These are phyloP conservation scores for Pseudocercospora fijiensis DNA, from an alignment of 2,329 filamentous ascomycete species.

Conservation along the genomic window DNA sequence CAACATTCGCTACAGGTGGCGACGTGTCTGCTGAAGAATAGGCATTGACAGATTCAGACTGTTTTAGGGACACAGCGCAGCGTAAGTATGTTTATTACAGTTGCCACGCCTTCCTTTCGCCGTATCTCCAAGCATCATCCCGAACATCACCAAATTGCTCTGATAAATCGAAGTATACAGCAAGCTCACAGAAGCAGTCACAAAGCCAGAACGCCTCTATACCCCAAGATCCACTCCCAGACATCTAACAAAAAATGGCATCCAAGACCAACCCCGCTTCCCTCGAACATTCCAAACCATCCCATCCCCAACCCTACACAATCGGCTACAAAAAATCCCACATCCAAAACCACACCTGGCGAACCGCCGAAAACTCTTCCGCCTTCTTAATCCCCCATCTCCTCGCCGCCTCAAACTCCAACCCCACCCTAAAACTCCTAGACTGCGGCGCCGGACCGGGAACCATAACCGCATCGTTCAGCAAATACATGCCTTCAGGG, in stretches of 20 bases:
- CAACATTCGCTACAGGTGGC: not conserved
- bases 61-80: too few relatives aligned
- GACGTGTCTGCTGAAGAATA: not conserved
- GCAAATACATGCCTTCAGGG: conserved; percentile 46
- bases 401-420: conserved; percentile 21
- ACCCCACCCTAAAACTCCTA: conserved; percentile 41
- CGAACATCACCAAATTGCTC: not conserved
- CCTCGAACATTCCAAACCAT: not conserved
- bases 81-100: not conserved
- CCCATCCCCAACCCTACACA: conserved; percentile 35
- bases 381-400: conserved; percentile 38
- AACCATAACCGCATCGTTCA: conserved; percentile 49
- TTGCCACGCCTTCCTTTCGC: not conserved
- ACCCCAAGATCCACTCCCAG: not conserved
- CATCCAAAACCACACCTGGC: conserved; percentile 47
- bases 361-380: conserved; percentile 47
- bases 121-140: not conserved
- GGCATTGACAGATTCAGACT: not conserved
- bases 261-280: not conserved
- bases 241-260: not conserved
- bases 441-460: conserved; percentile 52
- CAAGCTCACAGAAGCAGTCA: not conserved
- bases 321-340: conserved; percentile 46
- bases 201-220: not conserved
- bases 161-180: not conserved